phyloP scores from a whole-genome alignment of 495 filamentous ascomycete species.

The Pyrenopolyporus hunteri region DNA sequence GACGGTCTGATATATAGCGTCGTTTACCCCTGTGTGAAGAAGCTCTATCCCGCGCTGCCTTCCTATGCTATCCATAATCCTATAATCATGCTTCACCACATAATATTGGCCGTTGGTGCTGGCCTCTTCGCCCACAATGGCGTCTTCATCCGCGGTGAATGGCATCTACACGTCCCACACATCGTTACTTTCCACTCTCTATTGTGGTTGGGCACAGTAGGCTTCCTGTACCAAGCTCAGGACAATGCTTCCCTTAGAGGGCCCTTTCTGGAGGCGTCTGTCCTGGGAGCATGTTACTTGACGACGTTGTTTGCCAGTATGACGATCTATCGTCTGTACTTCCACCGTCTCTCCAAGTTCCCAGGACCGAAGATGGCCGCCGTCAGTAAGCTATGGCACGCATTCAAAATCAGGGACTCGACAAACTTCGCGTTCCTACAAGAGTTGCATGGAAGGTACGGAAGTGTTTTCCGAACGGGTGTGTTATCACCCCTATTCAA shows the following conservation, averaged over 20 bases:
- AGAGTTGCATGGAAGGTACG: conserved; percentile 47
- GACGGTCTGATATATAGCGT: too few relatives aligned
- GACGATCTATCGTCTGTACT: conserved; percentile 53
- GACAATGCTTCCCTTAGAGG: not conserved
- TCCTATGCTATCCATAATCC: not conserved
- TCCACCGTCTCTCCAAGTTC: conserved; percentile 50
- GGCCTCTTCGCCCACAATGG: conserved; percentile 10
- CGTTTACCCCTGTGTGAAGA: too few relatives aligned
- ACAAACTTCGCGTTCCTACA: conserved; percentile 47
- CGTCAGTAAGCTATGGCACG: conserved; percentile 47
- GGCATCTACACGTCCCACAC: conserved; percentile 1
- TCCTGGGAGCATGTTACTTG: not conserved
- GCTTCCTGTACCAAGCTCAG: conserved; percentile 8
- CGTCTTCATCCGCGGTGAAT: conserved; percentile 7
- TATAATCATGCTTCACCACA: not conserved
- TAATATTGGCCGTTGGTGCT: not conserved
- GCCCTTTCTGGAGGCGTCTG: not conserved
- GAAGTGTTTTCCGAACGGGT: conserved; percentile 50
- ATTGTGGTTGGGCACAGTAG: not conserved
- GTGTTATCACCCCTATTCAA: not conserved
- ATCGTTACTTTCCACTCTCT: conserved; percentile 18
- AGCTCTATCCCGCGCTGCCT: not conserved
- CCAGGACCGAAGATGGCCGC: conserved; percentile 50
- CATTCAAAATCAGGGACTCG: conserved; percentile 38
- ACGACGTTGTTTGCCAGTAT: conserved; percentile 35